Base-by-base conservation (phyloP, 2,329 filamentous ascomycete genomes). In the Paraphoma sp. region DNA sequence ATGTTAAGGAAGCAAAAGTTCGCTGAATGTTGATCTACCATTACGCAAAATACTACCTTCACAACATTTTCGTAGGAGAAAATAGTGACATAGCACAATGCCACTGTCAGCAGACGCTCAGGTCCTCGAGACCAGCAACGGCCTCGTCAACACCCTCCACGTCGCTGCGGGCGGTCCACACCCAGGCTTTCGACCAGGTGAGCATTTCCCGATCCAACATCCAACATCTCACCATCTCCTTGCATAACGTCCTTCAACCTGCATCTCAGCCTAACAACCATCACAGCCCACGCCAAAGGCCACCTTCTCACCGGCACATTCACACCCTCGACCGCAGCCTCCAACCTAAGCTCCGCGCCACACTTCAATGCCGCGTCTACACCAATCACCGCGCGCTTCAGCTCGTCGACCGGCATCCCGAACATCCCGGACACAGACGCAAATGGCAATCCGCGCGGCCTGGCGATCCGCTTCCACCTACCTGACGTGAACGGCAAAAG, bases 201-300 rank as follows among this genome's bases (percentile, higher is more conserved):
- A 36, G 33, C 23, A 23, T 5, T 23, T 23, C 23, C 23, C 23
- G 3, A 23, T 3, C 23, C 23, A 23, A 59, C 14, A 58, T 54
- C 8, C 1, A 10, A 30, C 36, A 36, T 33, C 41, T 10, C 18
- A 31, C 28, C 38, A 49, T 10, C 18, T 30, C 30, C 38, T 51
- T 55, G 14, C 45, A 44, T 45, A 33, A 33, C 45, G 3, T 42
- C 12, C 45, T 4, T 42, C 12, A 17, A 42, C 40, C 40, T 10
- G 10, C 12, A 42, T 42, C 12, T 42, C 18, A 42, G 23, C 47
- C 38, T 38, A 29, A n/a, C 36, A 30, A 42, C 46, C 45, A 33
- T 6, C 36, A 42, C 55, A 84, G 84, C 83, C 9, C 84, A 87
- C 58, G 84, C 84, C 16, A 81, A 83, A 72, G 84, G 84, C 11